Evolutionary conservation across 306 rosid species (phyloP).

Genomic region (Biancaea sappan): DNA sequence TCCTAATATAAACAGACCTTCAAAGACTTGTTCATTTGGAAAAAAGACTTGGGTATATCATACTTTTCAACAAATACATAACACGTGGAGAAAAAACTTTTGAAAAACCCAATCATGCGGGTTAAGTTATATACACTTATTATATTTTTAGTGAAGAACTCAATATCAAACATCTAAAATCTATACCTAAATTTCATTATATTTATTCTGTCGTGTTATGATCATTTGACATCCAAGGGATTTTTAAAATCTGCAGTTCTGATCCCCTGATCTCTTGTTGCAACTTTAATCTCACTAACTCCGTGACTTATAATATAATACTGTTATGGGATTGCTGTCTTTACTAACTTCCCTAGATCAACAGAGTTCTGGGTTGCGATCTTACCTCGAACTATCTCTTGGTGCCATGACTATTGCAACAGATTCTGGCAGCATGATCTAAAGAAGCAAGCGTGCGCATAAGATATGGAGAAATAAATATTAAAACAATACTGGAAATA

Average conservation of each 20-base stretch:
- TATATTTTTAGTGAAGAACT: no score
- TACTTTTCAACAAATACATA: no score
- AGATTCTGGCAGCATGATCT: slow-evolving; percentile 98
- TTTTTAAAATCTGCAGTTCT: no score
- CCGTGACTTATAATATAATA: neutral
- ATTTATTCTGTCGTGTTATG: no score
- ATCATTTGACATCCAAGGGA: no score
- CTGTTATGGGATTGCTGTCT: no score
- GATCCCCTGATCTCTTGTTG: neutral
- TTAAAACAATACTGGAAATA: slow-evolving; percentile 3
- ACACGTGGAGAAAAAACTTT: no score
- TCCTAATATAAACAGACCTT: neutral
- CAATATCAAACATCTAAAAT: no score
- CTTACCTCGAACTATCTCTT: slow-evolving; percentile 73
- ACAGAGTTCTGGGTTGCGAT: slow-evolving; percentile 26
- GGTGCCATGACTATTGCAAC: slow-evolving; percentile 99
- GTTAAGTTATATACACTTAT: no score
- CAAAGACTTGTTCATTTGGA: neutral
- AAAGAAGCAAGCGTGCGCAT: slow-evolving; percentile 30
- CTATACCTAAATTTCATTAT: no score
- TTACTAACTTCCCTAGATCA: neutral
- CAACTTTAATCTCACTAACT: slow-evolving; percentile 1
- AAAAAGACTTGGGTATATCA: no score
- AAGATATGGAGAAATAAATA: slow-evolving; percentile 19
- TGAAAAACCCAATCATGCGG: no score